phyloP scores from a whole-genome alignment of 257 asterid species.

The Solanum phureja region DNA sequence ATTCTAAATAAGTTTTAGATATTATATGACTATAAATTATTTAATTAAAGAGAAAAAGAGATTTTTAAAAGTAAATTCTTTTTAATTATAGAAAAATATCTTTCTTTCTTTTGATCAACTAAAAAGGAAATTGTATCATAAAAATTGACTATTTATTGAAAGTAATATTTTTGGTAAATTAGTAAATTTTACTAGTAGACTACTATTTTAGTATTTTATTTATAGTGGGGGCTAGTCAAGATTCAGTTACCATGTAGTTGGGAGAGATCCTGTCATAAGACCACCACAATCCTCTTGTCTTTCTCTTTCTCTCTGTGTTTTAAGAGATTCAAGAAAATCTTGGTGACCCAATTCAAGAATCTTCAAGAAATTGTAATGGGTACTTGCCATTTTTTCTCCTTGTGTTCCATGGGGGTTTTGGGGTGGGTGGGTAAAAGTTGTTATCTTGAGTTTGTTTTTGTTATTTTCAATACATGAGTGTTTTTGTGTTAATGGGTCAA shows the following conservation, averaged over 20 bases:
- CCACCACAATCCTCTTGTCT: neutral
- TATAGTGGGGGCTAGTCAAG: neutral
- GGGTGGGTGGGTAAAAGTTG: neutral
- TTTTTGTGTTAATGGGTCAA: neutral
- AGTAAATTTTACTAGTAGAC: neutral
- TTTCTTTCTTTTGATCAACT: too few relatives aligned
- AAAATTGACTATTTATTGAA: too few relatives aligned
- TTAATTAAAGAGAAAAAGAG: too few relatives aligned
- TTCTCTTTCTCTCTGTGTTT: neutral
- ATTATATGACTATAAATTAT: too few relatives aligned
- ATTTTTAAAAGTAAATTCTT: too few relatives aligned
- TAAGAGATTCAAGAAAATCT: neutral
- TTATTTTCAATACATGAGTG: neutral
- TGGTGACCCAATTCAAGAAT: neutral
- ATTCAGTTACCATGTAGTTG: neutral
- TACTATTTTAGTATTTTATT: neutral
- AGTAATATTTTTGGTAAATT: neutral
- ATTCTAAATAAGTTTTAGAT: too few relatives aligned
- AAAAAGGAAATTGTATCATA: too few relatives aligned
- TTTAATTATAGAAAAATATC: too few relatives aligned
- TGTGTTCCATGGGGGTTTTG: neutral
- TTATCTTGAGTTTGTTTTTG: neutral
- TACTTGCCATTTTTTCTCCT: constrained; percentile 1
- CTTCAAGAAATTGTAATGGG: constrained; percentile 6
- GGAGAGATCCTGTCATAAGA: neutral